A percentile compares a stretch with the other conserved stretches of the same genome.
These are phyloP conservation scores for Wickerhamiella occidentalis DNA, from an alignment of 805 yeast species.

Conservation along the genomic window DNA sequence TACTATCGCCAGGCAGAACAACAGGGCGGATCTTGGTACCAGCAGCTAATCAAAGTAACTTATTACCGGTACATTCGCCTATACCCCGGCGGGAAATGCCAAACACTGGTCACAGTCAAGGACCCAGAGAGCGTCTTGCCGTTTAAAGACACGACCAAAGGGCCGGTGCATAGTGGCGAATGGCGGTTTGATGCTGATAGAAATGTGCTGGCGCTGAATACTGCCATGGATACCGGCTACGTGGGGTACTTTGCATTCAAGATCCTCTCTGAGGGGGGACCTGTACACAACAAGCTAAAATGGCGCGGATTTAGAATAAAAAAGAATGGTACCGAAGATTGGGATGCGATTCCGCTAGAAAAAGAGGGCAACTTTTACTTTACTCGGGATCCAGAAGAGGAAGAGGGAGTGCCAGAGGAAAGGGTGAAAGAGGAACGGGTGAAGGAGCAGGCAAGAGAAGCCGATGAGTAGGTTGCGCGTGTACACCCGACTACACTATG, in stretches of 20 bases:
- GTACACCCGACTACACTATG: too few relatives aligned
- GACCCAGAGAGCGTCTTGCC: slow-evolving; percentile 64
- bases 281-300: slow-evolving; percentile 48
- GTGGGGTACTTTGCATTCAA: slow-evolving; percentile 48
- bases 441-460: too few relatives aligned
- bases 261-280: slow-evolving; percentile 45
- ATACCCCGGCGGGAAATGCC: slow-evolving; percentile 62
- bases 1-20: slow-evolving; percentile 76
- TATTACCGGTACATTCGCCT: slow-evolving; percentile 80
- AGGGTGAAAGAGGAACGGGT: not conserved
- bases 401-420: not conserved
- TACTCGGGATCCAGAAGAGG: not conserved
- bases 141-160: slow-evolving; percentile 30
- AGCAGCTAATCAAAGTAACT: slow-evolving; percentile 73
- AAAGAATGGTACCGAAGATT: not conserved
- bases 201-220: slow-evolving; percentile 38
- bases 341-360: not conserved
- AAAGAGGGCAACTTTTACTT: slow-evolving; percentile 3
- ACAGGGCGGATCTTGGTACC: slow-evolving; percentile 43
- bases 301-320: slow-evolving; percentile 35
- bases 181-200: slow-evolving; percentile 51
- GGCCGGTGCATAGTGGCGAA: slow-evolving; percentile 23
- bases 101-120: slow-evolving; percentile 54
- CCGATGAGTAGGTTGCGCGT: too few relatives aligned
- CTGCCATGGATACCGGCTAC: slow-evolving; percentile 51